Base-by-base conservation (phyloP, 495 filamentous ascomycete genomes). In the Daldinia concentrica region DNA sequence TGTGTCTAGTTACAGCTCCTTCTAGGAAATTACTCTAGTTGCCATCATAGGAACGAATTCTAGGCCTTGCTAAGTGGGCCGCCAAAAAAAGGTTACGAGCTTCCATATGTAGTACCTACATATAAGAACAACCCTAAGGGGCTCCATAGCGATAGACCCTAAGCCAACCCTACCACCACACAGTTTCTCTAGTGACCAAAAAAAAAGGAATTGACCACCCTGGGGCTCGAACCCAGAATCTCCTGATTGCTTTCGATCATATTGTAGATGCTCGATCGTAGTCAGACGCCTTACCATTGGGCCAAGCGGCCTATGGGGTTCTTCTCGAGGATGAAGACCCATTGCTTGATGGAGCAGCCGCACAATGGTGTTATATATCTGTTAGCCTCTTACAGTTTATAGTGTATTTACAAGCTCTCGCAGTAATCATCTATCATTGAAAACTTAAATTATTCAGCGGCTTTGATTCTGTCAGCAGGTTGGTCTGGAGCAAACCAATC, bases 251-350 rank as follows among this genome's bases (percentile, higher is more conserved):
- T 36, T 34, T 57, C 54, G 30, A 34, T 32, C 54, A 19, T 36
- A 7, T 30, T 36, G 36, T 17, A 19, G 15, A 57, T 30, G 26
- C 30, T 30, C 54, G 54, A 17, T 57, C 54, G 54, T 57, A 57
- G 54, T 57, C 54, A 57, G 54, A 57, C 54, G 54, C 54, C 54
- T 57, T 57, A 57, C 54, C 54, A 57, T 57, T 57, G 54, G 54
- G 54, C 54, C 54, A 57, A 57, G 54, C 54, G 54, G 54, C 54
- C 54, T 57, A 9, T 54, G 24, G 50, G 26, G 32, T 36, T 54
- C 50, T 54, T 54, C 50, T 1, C 4, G 50, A 7, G n/a, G 45
- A 12, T 17, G 50, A 30, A 27, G 26, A 54, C 50, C 50, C 50
- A 54, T 54, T 54, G 50, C 12, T 29, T 54, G 50, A 30, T 29